Evolutionary conservation across 805 yeast species (phyloP).

Genomic region (Cyberlindnera japonica): DNA sequence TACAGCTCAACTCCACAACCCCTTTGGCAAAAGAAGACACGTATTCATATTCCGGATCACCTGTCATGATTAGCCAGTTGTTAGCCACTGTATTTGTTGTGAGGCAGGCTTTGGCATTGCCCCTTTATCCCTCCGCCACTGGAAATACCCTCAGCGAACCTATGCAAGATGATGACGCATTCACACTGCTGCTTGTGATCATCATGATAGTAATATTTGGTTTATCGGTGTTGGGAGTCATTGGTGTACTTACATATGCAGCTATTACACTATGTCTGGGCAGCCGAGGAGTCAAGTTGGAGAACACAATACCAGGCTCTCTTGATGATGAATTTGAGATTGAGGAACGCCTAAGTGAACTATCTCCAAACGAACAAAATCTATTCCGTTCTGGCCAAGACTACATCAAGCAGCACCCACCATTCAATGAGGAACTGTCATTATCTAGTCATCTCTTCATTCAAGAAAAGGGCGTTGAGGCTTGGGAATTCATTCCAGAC

Average conservation of each 20-base stretch:
- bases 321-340: conserved; percentile 46
- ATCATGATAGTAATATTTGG: conserved; percentile 6
- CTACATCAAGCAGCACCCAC: conserved; percentile 23
- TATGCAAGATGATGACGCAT: neutral
- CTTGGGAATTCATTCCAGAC: conserved; percentile 65
- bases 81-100: too few relatives aligned
- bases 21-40: too few relatives aligned
- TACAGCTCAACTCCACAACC: too few relatives aligned
- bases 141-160: neutral
- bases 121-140: neutral
- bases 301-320: conserved; percentile 45
- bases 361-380: conserved; percentile 52
- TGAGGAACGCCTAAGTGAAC: conserved; percentile 49
- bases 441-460: conserved; percentile 38
- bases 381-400: conserved; percentile 44
- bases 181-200: conserved; percentile 9
- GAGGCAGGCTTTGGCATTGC: neutral
- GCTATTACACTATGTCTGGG: conserved; percentile 4
- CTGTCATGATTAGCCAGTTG: too few relatives aligned
- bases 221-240: conserved; percentile 3
- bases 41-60: too few relatives aligned
- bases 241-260: conserved; percentile 8
- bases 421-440: conserved; percentile 20
- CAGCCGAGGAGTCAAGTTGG: conserved; percentile 15
- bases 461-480: conserved; percentile 79